phyloP scores from a whole-genome alignment of 2,329 filamentous ascomycete species.

The Myriosclerotinia duriaeana region DNA sequence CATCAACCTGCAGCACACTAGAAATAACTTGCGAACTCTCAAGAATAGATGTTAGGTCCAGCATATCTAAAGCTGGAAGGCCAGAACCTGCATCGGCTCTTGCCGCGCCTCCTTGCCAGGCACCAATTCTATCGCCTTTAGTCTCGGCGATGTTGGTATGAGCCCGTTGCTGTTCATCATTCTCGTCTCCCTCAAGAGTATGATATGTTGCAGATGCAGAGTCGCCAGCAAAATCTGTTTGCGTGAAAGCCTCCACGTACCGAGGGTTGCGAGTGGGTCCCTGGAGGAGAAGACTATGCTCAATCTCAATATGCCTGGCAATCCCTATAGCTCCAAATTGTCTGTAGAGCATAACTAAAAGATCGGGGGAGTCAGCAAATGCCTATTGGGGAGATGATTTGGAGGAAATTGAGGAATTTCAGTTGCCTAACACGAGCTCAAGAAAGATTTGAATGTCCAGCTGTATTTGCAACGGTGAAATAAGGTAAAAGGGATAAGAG shows the following conservation, averaged over 20 bases:
- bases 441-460: too few species aligned
- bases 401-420: too few species aligned
- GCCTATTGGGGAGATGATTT: too few species aligned
- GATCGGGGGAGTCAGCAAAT: too few species aligned
- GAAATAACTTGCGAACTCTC: slow-evolving; percentile 79
- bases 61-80: slow-evolving; percentile 76
- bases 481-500: too few species aligned
- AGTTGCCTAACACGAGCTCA: too few species aligned
- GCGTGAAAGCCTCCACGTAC: slow-evolving; percentile 62
- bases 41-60: slow-evolving; percentile 75
- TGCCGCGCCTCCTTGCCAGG: slow-evolving; percentile 60
- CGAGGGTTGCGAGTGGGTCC: slow-evolving; percentile 59
- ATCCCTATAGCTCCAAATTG: slow-evolving; percentile 69
- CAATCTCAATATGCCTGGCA: slow-evolving; percentile 64
- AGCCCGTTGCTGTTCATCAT: slow-evolving; percentile 45
- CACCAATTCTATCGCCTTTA: slow-evolving; percentile 59
- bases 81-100: slow-evolving; percentile 59
- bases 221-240: slow-evolving; percentile 69
- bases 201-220: slow-evolving; percentile 53
- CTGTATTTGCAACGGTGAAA: too few species aligned
- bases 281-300: slow-evolving; percentile 66
- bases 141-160: slow-evolving; percentile 44
- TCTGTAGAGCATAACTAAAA: slow-evolving; percentile 59
- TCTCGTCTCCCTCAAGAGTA: slow-evolving; percentile 45
- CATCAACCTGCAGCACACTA: slow-evolving; percentile 72